A percentile compares a stretch with the other conserved stretches of the same genome.
These are phyloP conservation scores for Plicaturopsis crispa DNA, from an alignment of 768 basidiomycete genomes.

Conservation along the genomic window DNA sequence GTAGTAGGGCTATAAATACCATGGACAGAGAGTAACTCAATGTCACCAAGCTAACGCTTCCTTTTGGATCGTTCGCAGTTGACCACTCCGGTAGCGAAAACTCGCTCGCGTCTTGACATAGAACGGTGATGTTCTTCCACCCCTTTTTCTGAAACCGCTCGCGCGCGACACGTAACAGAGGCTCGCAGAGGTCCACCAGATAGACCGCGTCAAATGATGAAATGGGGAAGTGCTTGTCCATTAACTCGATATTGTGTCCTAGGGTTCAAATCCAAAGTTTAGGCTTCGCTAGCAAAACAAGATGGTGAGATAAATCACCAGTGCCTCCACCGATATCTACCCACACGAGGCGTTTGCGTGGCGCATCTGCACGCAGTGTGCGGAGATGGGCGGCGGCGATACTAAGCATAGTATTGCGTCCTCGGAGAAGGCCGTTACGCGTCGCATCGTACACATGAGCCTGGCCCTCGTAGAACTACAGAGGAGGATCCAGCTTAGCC, in stretches of 20 bases:
- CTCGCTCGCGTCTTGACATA: constrained; percentile 65
- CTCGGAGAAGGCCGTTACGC: constrained; percentile 51
- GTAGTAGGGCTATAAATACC: no score
- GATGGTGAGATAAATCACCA: constrained; percentile 21
- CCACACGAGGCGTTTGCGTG: constrained; percentile 54
- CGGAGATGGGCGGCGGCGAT: constrained; percentile 59
- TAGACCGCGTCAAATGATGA: constrained; percentile 60
- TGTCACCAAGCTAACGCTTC: constrained; percentile 46
- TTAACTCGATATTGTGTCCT: constrained; percentile 68
- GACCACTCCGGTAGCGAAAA: constrained; percentile 60
- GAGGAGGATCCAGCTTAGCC: no score
- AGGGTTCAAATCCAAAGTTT: constrained; percentile 4
- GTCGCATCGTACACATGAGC: constrained; percentile 70
- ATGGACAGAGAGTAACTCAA: constrained; percentile 54
- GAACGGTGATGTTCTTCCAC: constrained; percentile 66
- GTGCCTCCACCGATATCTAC: constrained; percentile 77
- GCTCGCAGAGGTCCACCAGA: constrained; percentile 66
- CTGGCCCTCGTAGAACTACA: constrained; percentile 66
- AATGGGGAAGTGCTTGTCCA: constrained; percentile 55
- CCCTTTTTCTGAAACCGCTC: constrained; percentile 56
- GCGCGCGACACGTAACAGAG: constrained; percentile 64
- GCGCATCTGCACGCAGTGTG: constrained; percentile 30
- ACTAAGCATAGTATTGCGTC: constrained; percentile 64
- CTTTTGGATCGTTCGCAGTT: constrained; percentile 39
- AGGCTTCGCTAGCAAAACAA: no score